Evolutionary conservation across 1,284 basidiomycete genomes (phyloP).

Genomic region (Rhodotorula sp.): DNA sequence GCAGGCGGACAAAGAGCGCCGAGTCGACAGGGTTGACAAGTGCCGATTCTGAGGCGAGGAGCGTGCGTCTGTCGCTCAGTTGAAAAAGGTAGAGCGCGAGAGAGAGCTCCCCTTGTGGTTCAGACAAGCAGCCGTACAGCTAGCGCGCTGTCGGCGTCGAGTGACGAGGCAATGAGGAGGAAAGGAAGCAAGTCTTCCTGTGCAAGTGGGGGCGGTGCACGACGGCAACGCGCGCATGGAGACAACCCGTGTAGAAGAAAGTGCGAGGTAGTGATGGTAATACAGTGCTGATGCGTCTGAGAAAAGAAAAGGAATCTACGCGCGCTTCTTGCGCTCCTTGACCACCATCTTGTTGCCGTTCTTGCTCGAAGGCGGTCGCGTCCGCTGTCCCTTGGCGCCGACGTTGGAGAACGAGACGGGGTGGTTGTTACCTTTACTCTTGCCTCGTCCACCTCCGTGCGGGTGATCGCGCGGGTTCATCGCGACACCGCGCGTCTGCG

Average conservation of each 20-base stretch:
- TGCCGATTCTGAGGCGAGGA: no score
- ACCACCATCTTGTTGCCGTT: conserved; percentile 94
- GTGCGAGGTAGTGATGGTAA: neutral
- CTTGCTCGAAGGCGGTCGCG: conserved; percentile 83
- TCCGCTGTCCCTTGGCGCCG: conserved; percentile 90
- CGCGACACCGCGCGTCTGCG: conserved; percentile 82
- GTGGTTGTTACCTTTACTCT: conserved; percentile 93
- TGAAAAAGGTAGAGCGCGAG: no score
- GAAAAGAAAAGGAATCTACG: neutral
- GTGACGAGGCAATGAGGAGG: no score
- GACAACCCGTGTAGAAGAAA: neutral
- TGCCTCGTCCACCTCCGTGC: conserved; percentile 96
- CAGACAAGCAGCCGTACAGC: no score
- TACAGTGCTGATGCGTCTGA: neutral
- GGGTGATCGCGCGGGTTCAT: conserved; percentile 99
- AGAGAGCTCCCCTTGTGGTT: no score
- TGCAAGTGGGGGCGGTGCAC: no score
- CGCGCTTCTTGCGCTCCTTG: conserved; percentile 49
- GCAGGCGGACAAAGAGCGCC: neutral
- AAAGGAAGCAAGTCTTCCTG: no score
- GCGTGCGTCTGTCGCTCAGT: no score
- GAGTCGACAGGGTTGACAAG: neutral
- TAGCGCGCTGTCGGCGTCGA: no score
- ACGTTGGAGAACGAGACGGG: conserved; percentile 58
- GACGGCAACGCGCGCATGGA: neutral